A percentile compares a stretch with the other conserved stretches of the same genome.
Evolutionary conservation across 495 filamentous ascomycete species (phyloP).

Genomic region (Halenospora varia): DNA sequence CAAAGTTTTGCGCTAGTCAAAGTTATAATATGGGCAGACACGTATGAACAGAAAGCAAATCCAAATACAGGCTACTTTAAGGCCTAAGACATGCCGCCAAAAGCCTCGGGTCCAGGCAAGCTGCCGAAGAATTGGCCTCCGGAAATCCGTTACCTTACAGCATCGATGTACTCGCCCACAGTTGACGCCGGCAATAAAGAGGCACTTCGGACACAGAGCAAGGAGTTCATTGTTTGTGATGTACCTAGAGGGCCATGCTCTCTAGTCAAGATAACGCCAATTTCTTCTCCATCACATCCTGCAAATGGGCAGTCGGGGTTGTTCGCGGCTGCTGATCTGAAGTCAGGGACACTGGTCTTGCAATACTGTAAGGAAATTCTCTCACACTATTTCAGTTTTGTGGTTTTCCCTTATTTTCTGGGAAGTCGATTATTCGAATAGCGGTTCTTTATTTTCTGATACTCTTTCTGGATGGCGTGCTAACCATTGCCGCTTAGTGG

Average conservation of each 20-base stretch:
- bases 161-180: conserved; percentile 40
- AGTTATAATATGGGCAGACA: too few species aligned
- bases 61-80: too few species aligned
- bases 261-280: conserved; percentile 49
- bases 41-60: too few species aligned
- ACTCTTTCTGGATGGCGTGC: too few species aligned
- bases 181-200: conserved; percentile 24
- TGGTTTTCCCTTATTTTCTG: too few species aligned
- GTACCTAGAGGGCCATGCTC: conserved; percentile 39
- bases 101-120: neutral
- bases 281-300: conserved; percentile 52
- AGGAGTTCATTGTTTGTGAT: conserved; percentile 28
- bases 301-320: conserved; percentile 62
- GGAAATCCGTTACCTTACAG: conserved; percentile 46
- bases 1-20: too few species aligned
- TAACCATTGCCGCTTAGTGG: conserved; percentile 28
- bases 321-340: conserved; percentile 55
- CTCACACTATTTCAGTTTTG: too few species aligned
- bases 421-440: too few species aligned
- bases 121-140: conserved; percentile 56
- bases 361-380: conserved; percentile 45
- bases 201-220: conserved; percentile 30
- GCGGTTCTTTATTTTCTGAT: too few species aligned
- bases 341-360: conserved; percentile 53
- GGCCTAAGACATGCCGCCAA: conserved; percentile 2